These are phyloP conservation scores for Thelonectria discophora DNA, from an alignment of 2,329 filamentous ascomycete genomes.

Conservation along the genomic window DNA sequence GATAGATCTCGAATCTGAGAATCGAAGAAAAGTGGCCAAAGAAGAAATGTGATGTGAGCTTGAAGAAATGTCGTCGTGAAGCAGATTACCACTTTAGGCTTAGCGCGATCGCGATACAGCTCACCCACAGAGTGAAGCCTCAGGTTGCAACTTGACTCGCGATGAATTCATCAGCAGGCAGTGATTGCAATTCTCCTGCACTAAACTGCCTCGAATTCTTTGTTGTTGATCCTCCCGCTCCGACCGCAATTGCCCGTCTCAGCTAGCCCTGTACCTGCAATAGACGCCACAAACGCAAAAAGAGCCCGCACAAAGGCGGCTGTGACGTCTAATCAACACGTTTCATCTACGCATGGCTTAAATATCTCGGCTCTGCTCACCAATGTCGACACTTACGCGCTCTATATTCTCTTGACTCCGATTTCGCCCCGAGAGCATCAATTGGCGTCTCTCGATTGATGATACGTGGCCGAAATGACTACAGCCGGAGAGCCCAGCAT, in stretches of 20 bases:
- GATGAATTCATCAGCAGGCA: constrained; percentile 28
- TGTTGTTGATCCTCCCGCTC: not conserved
- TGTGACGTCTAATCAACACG: constrained; percentile 29
- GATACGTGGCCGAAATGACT: not conserved
- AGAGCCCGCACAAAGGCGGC: constrained; percentile 21
- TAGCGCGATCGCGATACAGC: constrained; percentile 28
- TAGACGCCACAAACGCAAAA: constrained; percentile 35
- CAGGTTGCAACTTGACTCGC: constrained; percentile 13
- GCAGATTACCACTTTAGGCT: constrained; percentile 29
- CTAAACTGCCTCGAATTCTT: not conserved
- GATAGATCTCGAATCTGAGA: not conserved
- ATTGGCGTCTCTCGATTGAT: constrained; percentile 1
- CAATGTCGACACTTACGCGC: not conserved
- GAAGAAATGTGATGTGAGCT: constrained; percentile 9
- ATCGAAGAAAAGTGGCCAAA: not conserved
- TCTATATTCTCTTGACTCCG: not conserved
- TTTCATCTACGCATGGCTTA: constrained; percentile 18
- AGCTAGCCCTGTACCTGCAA: constrained; percentile 16
- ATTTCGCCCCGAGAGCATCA: not conserved
- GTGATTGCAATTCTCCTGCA: not conserved
- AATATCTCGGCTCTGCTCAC: not conserved
- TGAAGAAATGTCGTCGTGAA: not conserved
- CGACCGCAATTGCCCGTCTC: not conserved
- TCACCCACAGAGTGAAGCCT: constrained; percentile 12
- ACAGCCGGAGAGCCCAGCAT: constrained; percentile 34